Base-by-base conservation (phyloP, 345 rosid species). In the Raphanus sativus region DNA sequence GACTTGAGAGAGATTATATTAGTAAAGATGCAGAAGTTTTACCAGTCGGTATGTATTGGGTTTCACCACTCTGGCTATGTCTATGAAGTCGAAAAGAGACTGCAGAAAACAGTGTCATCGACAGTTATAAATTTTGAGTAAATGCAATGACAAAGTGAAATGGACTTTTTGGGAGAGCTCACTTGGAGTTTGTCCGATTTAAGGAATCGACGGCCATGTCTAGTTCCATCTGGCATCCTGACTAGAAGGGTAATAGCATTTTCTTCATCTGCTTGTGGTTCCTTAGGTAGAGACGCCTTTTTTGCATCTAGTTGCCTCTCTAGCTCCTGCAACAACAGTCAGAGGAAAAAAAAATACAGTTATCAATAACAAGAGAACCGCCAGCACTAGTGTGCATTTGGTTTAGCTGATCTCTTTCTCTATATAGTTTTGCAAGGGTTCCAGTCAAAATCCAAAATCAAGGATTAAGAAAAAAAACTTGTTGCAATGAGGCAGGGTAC, bases 21-120 rank as follows among this genome's bases (percentile, higher is more conserved):
- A 13, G 16, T 5, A 10, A 1, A 34, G 58, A 48, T 54, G 48
- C 24, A 36, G 15, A 67, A 48, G 34, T 67, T 30, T 69, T 90
- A 96, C 99, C 98, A 96, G 79, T 86, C 95, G 86, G 80, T 96
- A 96, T 11, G 86, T 86, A 65, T 97, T 92, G 7, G 99, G 96
- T 80, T 90, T 96, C 83, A 91, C 91, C 55, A 74, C 91, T 77
- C 95, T 87, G 64, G 92, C 93, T 60, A 93, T 73, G 81, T 96
- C 99, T 65, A 96, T 91, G 86, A 90, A 96, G 88, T 91, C 91
- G 64, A 89, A 96, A 9, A 96, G 89, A 52, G 90, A 86, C 99
- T 96, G 91, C 86, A 85, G 71, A 65, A 67, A 52, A 52, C 30
- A 77, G 71, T 62, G 6, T 33, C 54, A 55, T 2, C 7, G 17